Evolutionary conservation across 1,284 basidiomycete species (phyloP).

Genomic region (Boletus hoseneyae): DNA sequence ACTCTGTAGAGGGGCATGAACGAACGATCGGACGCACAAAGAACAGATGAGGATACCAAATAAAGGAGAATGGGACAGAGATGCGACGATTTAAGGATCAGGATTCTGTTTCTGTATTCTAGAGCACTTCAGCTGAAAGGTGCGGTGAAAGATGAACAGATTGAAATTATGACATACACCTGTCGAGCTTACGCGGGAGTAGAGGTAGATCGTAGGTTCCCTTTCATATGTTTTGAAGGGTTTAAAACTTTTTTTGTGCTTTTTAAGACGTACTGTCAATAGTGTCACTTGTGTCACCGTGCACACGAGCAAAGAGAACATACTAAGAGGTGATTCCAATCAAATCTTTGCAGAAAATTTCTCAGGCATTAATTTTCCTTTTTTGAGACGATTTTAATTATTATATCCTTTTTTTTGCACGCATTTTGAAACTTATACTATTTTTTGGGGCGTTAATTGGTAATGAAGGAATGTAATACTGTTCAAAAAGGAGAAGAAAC

Average conservation of each 20-base stretch:
- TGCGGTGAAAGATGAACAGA: neutral
- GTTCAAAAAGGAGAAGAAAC: neutral
- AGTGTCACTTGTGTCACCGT: neutral
- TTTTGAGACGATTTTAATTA: conserved; percentile 4
- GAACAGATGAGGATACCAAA: neutral
- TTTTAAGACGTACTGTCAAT: neutral
- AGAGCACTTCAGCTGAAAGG: neutral
- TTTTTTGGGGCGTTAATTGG: conserved; percentile 2
- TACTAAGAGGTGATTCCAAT: neutral
- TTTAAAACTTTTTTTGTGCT: conserved; percentile 9
- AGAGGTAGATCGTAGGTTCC: no score
- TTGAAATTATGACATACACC: neutral
- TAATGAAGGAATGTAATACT: neutral
- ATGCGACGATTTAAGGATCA: neutral
- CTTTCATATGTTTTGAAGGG: neutral
- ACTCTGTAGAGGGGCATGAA: neutral
- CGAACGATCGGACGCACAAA: conserved; percentile 1
- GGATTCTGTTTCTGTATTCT: neutral
- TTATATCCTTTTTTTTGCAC: conserved; percentile 2
- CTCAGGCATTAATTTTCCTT: no score
- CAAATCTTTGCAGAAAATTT: neutral
- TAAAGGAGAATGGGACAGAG: neutral
- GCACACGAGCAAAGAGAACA: neutral
- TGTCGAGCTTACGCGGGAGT: neutral
- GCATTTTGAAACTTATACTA: conserved; percentile 3